These are phyloP conservation scores for Chlamydomonas applanata DNA, from an alignment of 139 green algal genomes.

Conservation along the genomic window DNA sequence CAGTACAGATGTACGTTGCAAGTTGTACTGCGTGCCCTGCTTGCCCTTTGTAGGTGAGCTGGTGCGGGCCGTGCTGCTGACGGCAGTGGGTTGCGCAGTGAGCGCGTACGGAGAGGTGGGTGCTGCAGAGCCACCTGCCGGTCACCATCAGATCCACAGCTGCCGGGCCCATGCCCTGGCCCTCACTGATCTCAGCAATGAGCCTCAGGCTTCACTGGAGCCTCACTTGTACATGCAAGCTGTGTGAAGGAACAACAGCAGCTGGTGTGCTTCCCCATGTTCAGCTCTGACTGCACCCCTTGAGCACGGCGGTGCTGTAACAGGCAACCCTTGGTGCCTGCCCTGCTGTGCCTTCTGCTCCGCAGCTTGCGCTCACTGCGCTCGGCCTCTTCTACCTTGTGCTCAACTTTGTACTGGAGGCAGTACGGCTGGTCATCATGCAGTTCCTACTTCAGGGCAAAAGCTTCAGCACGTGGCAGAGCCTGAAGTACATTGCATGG, in stretches of 20 bases:
- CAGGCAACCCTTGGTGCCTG: too few species aligned
- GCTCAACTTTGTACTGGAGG: conserved; percentile 28
- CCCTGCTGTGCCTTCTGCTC: neutral
- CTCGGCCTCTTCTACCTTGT: conserved; percentile 15
- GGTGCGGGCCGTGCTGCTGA: conserved; percentile 29
- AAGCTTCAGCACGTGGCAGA: conserved; percentile 13
- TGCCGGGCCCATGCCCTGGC: too few species aligned
- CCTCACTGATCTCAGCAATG: too few species aligned
- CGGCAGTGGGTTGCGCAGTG: conserved; percentile 23
- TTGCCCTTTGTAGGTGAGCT: conserved; percentile 17
- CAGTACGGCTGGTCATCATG: conserved; percentile 28
- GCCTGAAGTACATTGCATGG: conserved; percentile 28
- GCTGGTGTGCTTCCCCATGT: too few species aligned
- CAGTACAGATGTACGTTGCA: too few species aligned
- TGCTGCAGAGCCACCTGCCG: neutral
- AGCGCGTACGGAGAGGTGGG: conserved; percentile 26
- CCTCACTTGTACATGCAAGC: too few species aligned
- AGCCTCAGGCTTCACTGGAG: too few species aligned
- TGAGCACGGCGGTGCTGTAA: too few species aligned
- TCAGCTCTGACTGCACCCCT: too few species aligned
- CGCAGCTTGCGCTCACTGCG: conserved; percentile 12
- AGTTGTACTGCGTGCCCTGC: conserved; percentile 20
- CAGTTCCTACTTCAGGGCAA: conserved; percentile 26
- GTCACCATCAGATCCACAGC: too few species aligned
- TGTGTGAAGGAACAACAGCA: too few species aligned